Evolutionary conservation across 768 basidiomycete genomes (phyloP).

Genomic region (Tremella yokohamensis): DNA sequence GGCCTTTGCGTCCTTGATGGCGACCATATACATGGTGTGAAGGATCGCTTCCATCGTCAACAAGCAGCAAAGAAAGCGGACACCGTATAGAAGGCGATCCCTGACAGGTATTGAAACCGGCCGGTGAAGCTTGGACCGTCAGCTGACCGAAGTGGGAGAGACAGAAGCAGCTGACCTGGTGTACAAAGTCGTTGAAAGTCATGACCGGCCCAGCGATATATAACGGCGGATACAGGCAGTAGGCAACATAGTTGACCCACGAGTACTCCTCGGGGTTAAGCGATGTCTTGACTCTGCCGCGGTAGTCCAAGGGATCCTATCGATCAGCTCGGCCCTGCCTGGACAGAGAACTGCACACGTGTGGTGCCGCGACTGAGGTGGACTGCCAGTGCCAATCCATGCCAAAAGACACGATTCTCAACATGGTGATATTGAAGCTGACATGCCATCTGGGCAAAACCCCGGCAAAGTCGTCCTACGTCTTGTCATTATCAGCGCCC

Average conservation of each 20-base stretch:
- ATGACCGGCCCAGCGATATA: conserved; percentile 96
- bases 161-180: conserved; percentile 66
- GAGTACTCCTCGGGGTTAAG: conserved; percentile 64
- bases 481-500: conserved; percentile 11
- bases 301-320: conserved; percentile 55
- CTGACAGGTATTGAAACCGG: conserved; percentile 56
- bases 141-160: neutral
- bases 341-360: conserved; percentile 15
- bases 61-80: conserved; percentile 68
- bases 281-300: conserved; percentile 59
- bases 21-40: conserved; percentile 94
- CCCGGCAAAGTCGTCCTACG: conserved; percentile 56
- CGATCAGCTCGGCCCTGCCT: neutral
- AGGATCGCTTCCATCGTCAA: conserved; percentile 85
- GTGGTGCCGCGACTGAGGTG: conserved; percentile 47
- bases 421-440: conserved; percentile 92
- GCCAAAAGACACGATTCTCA: conserved; percentile 85
- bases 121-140: conserved; percentile 58
- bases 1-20: conserved; percentile 70
- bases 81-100: conserved; percentile 57
- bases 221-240: conserved; percentile 84
- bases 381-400: conserved; percentile 81
- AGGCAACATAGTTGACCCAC: conserved; percentile 71
- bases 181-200: conserved; percentile 90
- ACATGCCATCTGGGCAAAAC: conserved; percentile 89